Evolutionary conservation across 2,329 filamentous ascomycete species (phyloP).

Genomic region (Fusarium sp.): DNA sequence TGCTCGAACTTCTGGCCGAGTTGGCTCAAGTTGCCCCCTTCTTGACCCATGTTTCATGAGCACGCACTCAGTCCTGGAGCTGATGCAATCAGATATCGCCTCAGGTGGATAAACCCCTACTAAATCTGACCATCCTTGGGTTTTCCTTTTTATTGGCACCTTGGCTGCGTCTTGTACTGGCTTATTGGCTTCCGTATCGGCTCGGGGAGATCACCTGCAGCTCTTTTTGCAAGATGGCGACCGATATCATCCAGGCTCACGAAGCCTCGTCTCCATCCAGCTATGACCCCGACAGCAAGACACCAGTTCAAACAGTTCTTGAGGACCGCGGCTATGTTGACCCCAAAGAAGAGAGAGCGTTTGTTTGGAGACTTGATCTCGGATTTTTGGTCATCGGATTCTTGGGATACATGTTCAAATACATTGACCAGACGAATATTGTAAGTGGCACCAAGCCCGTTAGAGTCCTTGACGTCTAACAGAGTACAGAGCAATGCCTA

Average conservation of each 20-base stretch:
- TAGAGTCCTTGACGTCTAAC: neutral
- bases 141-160: neutral
- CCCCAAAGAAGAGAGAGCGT: neutral
- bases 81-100: neutral
- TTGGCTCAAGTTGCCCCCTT: neutral
- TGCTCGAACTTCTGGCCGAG: neutral
- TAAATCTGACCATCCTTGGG: neutral
- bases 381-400: slow-evolving; percentile 9
- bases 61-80: neutral
- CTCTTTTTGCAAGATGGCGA: neutral
- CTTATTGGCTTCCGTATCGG: neutral
- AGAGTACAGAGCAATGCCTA: slow-evolving; percentile 7
- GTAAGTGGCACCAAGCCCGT: neutral
- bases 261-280: neutral
- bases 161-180: neutral
- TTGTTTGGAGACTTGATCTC: slow-evolving; percentile 4
- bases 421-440: slow-evolving; percentile 24
- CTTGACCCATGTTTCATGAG: neutral
- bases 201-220: neutral
- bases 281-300: neutral
- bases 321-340: neutral
- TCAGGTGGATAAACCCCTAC: neutral
- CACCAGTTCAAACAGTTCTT: neutral
- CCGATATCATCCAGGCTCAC: neutral
- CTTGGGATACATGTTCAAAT: slow-evolving; percentile 24